Percentiles rank a stretch among this genome's conserved stretches.
These are phyloP conservation scores for Podila minutissima DNA, from an alignment of 192 early-diverging fungal genomes.

Conservation along the genomic window DNA sequence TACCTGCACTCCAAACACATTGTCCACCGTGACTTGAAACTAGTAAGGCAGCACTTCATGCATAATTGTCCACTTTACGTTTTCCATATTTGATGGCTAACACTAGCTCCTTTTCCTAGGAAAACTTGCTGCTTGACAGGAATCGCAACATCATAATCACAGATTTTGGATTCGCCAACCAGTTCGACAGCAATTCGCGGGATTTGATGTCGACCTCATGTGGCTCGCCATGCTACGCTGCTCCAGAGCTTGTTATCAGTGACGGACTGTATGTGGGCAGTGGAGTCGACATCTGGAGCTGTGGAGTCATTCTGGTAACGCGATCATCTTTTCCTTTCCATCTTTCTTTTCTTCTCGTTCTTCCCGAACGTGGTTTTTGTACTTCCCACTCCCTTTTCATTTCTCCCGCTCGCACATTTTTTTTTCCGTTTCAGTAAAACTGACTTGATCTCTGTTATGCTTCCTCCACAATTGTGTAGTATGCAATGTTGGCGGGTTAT, in stretches of 20 bases:
- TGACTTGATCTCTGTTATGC: neutral
- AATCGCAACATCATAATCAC: slow-evolving; percentile 95
- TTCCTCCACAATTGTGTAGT: slow-evolving; percentile 42
- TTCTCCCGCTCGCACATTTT: neutral
- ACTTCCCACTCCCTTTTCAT: neutral
- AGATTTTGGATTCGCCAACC: slow-evolving; percentile 99
- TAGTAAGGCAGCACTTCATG: slow-evolving; percentile 59
- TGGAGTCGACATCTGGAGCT: slow-evolving; percentile 98
- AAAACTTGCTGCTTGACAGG: slow-evolving; percentile 94
- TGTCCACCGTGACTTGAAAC: slow-evolving; percentile 96
- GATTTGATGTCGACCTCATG: slow-evolving; percentile 94
- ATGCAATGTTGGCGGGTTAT: slow-evolving; percentile 91
- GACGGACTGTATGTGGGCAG: slow-evolving; percentile 96
- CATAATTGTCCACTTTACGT: neutral
- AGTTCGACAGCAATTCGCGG: slow-evolving; percentile 75
- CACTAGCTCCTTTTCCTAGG: slow-evolving; percentile 56
- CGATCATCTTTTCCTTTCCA: slow-evolving; percentile 14
- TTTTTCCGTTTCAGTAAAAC: neutral
- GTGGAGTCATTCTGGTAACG: slow-evolving; percentile 90
- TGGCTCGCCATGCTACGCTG: slow-evolving; percentile 98
- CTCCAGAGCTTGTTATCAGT: slow-evolving; percentile 97
- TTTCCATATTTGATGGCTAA: neutral
- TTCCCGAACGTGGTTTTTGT: no score
- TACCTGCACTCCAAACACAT: slow-evolving; percentile 95
- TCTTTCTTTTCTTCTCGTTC: neutral